Percentiles rank a stretch among this genome's conserved stretches.
Evolutionary conservation across 768 basidiomycete genomes (phyloP).

Genomic region (Trametopsis cervina): DNA sequence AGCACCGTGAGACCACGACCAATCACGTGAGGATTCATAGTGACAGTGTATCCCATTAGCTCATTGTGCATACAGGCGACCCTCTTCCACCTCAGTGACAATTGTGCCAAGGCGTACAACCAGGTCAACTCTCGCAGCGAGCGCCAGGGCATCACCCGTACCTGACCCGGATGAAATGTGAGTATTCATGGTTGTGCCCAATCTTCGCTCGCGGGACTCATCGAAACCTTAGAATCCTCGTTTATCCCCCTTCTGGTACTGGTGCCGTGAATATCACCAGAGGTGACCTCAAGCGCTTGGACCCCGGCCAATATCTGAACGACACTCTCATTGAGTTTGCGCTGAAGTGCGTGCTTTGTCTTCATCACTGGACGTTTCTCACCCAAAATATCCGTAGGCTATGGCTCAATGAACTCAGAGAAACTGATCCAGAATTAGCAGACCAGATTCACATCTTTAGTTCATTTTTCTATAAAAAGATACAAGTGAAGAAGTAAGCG

Average conservation of each 20-base stretch:
- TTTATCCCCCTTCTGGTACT: conserved; percentile 62
- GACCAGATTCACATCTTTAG: conserved; percentile 86
- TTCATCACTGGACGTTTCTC: background rate
- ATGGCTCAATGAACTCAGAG: conserved; percentile 58
- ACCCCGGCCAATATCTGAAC: conserved; percentile 83
- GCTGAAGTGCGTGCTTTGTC: conserved; percentile 58
- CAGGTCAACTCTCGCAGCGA: background rate
- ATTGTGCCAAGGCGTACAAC: background rate
- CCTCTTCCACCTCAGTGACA: background rate
- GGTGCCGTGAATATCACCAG: conserved; percentile 79
- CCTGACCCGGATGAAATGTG: conserved; percentile 63
- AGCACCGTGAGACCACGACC: background rate
- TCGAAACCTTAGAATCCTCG: conserved; percentile 47
- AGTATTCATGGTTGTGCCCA: conserved; percentile 17
- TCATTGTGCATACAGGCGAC: background rate
- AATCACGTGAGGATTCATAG: background rate
- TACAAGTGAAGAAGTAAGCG: conserved; percentile 60
- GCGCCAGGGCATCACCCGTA: background rate
- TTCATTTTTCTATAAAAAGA: conserved; percentile 97
- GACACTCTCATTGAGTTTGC: conserved; percentile 97
- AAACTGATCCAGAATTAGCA: conserved; percentile 50
- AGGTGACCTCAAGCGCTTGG: conserved; percentile 67
- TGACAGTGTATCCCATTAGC: background rate
- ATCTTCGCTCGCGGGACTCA: background rate
- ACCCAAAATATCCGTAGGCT: conserved; percentile 36